A percentile compares a stretch with the other conserved stretches of the same genome.
phyloP scores from a whole-genome alignment of 106 monocot species.

The Dendrobium catenatum region DNA sequence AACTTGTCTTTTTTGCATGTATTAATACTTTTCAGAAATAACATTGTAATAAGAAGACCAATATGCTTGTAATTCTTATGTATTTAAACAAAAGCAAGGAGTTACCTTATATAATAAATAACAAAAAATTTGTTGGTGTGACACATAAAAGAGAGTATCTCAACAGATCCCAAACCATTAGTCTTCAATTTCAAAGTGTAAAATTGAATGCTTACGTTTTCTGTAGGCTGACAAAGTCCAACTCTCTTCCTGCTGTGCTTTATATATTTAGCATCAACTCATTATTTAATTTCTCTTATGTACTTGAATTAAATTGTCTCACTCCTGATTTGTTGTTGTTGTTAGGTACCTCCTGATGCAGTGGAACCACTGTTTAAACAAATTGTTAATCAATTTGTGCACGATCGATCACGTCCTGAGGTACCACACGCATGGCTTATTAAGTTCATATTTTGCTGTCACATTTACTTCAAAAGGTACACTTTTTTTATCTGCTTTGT shows the following conservation, averaged over 20 bases:
- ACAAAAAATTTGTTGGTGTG: not conserved
- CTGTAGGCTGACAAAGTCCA: not conserved
- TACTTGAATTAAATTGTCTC: not conserved
- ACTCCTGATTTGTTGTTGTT: not conserved
- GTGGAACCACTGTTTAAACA: constrained; percentile 92
- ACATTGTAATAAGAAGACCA: not conserved
- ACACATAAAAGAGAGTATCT: not conserved
- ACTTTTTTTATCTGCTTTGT: not conserved
- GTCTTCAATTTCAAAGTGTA: too few relatives aligned
- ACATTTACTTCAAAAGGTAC: not conserved
- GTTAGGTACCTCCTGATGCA: constrained; percentile 96
- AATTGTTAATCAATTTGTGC: constrained; percentile 94
- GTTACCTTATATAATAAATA: not conserved
- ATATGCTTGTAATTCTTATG: not conserved
- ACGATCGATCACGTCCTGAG: constrained; percentile 88
- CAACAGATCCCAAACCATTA: too few relatives aligned
- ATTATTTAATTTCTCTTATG: not conserved
- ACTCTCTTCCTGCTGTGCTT: not conserved
- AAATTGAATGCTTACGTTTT: not conserved
- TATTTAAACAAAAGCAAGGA: not conserved
- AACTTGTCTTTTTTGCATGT: not conserved
- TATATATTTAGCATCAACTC: not conserved
- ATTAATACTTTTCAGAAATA: not conserved
- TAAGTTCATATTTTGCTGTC: not conserved
- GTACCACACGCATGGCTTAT: constrained; percentile 16